Conservation (phyloP, 768 basidiomycete genomes). For the Lactifluus subvellereus region DNA sequence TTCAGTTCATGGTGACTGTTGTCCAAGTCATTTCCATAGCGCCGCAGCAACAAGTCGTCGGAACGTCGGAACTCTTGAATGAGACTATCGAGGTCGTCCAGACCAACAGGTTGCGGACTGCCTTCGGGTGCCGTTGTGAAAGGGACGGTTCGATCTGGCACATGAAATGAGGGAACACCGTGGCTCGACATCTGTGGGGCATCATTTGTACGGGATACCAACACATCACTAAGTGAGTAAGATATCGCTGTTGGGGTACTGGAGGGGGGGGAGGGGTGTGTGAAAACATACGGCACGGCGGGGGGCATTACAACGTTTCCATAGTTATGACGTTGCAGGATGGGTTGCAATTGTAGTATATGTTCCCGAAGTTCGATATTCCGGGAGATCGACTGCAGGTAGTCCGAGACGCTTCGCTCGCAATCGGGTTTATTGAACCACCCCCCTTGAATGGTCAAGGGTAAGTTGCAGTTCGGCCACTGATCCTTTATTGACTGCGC, state of each 20-base stretch:
- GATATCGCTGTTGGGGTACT: neutral
- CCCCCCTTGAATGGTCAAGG: neutral
- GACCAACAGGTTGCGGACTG: neutral
- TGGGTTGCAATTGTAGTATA: neutral
- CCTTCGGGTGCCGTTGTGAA: neutral
- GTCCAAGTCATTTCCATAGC: neutral
- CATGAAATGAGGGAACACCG: neutral
- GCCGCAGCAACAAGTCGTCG: neutral
- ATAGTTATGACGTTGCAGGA: neutral
- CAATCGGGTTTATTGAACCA: neutral
- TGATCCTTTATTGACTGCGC: neutral
- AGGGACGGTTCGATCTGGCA: neutral
- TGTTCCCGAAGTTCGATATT: neutral
- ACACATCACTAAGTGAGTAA: neutral
- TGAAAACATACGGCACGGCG: neutral
- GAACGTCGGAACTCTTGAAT: neutral
- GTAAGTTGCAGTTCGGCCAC: neutral
- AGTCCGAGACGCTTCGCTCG: neutral
- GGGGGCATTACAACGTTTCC: neutral
- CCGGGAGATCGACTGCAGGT: neutral
- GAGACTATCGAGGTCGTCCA: neutral
- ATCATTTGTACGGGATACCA: neutral
- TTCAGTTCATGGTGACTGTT: too few species aligned
- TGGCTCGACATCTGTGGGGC: too few species aligned
- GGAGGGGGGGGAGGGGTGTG: neutral